These are phyloP conservation scores for Bruguiera gymnorhiza DNA, from an alignment of 345 rosid genomes.

Conservation along the genomic window DNA sequence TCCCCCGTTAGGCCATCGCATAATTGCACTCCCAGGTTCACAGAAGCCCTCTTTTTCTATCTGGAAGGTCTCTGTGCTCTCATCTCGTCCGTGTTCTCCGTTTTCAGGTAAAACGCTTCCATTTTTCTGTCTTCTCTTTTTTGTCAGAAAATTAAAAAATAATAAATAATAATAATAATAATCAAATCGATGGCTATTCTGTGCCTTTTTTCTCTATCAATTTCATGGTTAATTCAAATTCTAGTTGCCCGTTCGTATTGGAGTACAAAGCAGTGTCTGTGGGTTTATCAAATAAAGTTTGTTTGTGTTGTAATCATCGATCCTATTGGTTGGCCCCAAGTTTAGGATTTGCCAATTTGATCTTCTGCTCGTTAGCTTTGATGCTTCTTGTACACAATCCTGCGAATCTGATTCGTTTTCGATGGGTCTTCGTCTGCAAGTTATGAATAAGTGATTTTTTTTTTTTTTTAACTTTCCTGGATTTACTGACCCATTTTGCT, in stretches of 20 bases:
- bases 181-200: neutral
- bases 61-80: neutral
- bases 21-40: no score
- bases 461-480: neutral
- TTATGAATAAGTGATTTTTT: neutral
- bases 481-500: no score
- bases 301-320: neutral
- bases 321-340: neutral
- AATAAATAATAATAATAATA: no score
- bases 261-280: neutral
- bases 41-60: neutral
- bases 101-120: slow-evolving; percentile 8
- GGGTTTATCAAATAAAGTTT: neutral
- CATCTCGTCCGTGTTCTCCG: slow-evolving; percentile 5
- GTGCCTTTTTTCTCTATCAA: neutral
- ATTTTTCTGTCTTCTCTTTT: neutral
- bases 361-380: neutral
- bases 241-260: neutral
- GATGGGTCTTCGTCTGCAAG: neutral
- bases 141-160: no score
- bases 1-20: no score
- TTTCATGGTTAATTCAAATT: neutral
- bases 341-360: slow-evolving; percentile 6
- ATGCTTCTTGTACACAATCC: no score
- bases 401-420: neutral